Base-by-base conservation (phyloP, 1,139 yeast genomes). In the Hyphopichia khmerensis region DNA sequence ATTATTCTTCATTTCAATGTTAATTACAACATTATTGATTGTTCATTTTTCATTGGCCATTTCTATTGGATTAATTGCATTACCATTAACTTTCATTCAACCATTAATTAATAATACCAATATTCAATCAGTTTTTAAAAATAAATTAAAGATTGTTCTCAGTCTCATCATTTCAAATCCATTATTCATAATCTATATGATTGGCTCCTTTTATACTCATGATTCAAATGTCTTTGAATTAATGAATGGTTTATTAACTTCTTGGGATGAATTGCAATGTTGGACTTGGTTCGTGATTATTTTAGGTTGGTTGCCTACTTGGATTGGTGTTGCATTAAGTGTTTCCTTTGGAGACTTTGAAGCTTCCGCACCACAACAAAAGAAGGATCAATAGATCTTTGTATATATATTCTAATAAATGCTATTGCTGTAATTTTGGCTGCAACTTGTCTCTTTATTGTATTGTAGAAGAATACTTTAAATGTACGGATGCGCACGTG, bases 221-320 rank as follows among this genome's bases (percentile, higher is more conserved):
- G 51, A 53, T 14, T 42, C 36, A 2, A 59, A 77, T 1, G 60
- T 74, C 3, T 57, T 63, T 18, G 60, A 60, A 37, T 47, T 85
- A 39, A 64, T 78, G 51, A 59, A 63, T 26, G 80, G 82, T 1
- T 66, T 88, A 21, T 60, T 82, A 14, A 69, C 77, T 23, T 80
- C 90, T 1, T 87, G 93, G 87, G 59, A 69, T 30, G 80, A 83
- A 32, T 66, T 87, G 43, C 87, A 85, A 48, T 84, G 87, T 48
- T 89, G 96, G 95, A 87, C 96, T 0, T 89, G 96, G 95, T 77
- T 79, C 45, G 78, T 88, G 17, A 62, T 90, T 4, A 71, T 82
- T 39, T 68, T 85, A 34, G 85, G 90, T 0, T 90, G 96, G 96
- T 65, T 84, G 39, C 95, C 97, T 1, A 75, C 82, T 2, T 91